A percentile compares a stretch with the other conserved stretches of the same genome.
These are phyloP conservation scores for Galerina marginata DNA, from an alignment of 768 basidiomycete species.

Conservation along the genomic window DNA sequence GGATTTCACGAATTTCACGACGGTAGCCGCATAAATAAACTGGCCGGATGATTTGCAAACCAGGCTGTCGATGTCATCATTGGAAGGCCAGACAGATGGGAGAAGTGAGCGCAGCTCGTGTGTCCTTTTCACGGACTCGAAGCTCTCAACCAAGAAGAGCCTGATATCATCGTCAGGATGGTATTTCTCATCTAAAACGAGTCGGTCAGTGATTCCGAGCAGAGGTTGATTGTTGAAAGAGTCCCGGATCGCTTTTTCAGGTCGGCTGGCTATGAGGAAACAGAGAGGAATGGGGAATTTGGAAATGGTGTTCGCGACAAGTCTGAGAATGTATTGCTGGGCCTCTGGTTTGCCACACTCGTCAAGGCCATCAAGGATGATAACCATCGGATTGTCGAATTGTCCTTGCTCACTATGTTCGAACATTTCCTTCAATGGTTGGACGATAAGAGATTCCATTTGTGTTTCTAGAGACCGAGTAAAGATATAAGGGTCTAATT, in stretches of 20 bases:
- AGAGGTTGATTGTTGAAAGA: not conserved
- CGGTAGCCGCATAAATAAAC: conserved; percentile 17
- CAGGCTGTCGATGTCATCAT: conserved; percentile 1
- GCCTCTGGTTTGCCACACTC: conserved; percentile 14
- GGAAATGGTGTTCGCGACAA: too few species aligned
- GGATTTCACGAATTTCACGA: conserved; percentile 10
- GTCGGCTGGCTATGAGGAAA: conserved; percentile 16
- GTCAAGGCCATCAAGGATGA: conserved; percentile 26
- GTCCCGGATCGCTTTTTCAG: conserved; percentile 8
- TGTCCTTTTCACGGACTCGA: not conserved
- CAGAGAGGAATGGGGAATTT: not conserved
- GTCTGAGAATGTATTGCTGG: conserved; percentile 9
- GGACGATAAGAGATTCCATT: conserved; percentile 11
- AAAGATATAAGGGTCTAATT: conserved; percentile 8
- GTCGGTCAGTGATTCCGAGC: not conserved
- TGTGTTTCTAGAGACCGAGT: not conserved
- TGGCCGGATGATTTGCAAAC: conserved; percentile 16
- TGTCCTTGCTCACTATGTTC: not conserved
- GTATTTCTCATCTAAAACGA: conserved; percentile 9
- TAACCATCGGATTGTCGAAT: not conserved
- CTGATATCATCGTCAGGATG: conserved; percentile 11
- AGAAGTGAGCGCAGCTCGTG: not conserved
- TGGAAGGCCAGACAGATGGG: not conserved
- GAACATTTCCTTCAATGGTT: not conserved
- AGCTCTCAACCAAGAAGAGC: not conserved